Percentiles rank a stretch among this genome's conserved stretches.
phyloP scores from a whole-genome alignment of 306 rosid genomes.

The Gastrolobium bilobum region DNA sequence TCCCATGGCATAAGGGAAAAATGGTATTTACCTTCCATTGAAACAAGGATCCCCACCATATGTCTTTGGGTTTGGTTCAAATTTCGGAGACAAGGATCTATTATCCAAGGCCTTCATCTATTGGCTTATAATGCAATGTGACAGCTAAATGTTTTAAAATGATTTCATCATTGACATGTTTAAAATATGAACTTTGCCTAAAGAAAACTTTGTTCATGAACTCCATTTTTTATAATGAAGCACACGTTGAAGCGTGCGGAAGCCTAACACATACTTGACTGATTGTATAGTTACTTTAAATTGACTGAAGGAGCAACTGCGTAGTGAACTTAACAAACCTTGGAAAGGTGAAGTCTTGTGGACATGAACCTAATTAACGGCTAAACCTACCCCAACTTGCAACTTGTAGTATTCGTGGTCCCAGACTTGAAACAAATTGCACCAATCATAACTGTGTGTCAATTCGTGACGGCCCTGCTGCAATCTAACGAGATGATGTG shows the following conservation, averaged over 20 bases:
- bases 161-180: background rate
- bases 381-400: background rate
- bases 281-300: background rate
- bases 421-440: constrained; percentile 2
- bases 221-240: background rate
- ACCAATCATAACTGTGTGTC: constrained; percentile 6
- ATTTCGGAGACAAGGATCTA: constrained; percentile 11
- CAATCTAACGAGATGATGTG: constrained; percentile 29
- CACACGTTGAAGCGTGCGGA: background rate
- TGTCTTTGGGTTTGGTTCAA: constrained; percentile 7
- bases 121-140: constrained; percentile 15
- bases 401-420: constrained; percentile 37
- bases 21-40: constrained; percentile 30
- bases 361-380: background rate
- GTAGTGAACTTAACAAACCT: constrained; percentile 26
- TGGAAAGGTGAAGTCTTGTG: constrained; percentile 8
- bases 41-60: constrained; percentile 43
- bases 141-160: background rate
- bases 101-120: background rate
- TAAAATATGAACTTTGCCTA: background rate
- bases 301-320: background rate
- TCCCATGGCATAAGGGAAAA: constrained; percentile 28
- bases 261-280: background rate
- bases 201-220: background rate
- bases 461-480: constrained; percentile 34